Conservation (phyloP, 306 rosid species). For the Medicago truncatula region DNA sequence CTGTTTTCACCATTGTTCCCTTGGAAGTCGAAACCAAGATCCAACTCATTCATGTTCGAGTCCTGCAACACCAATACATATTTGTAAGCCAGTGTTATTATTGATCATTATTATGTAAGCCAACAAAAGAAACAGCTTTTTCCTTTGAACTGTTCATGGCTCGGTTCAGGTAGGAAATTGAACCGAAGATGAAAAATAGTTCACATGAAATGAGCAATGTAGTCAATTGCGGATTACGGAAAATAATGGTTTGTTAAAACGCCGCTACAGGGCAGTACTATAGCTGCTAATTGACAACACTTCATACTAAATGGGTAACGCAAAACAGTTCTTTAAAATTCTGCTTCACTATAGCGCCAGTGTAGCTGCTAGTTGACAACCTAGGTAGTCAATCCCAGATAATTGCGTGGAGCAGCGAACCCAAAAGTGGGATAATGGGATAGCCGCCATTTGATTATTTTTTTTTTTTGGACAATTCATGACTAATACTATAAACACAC, state of each 20-base stretch:
- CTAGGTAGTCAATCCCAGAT: too few species aligned
- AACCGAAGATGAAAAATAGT: background rate
- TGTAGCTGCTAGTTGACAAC: too few species aligned
- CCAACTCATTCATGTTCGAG: constrained; percentile 48
- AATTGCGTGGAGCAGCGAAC: too few species aligned
- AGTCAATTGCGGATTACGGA: background rate
- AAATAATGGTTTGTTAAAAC: background rate
- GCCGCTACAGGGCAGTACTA: background rate
- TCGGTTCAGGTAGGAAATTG: background rate
- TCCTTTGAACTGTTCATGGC: background rate
- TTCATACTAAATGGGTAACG: background rate
- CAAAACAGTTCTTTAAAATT: background rate
- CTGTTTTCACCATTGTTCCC: constrained; percentile 43
- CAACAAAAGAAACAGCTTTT: constrained; percentile 9
- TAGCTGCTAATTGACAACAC: background rate
- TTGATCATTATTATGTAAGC: background rate
- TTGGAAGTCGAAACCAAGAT: constrained; percentile 58
- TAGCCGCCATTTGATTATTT: too few species aligned
- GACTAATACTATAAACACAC: too few species aligned
- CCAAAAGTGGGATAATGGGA: too few species aligned
- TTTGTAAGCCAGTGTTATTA: constrained; percentile 27
- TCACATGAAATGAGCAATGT: background rate
- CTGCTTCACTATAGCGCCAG: too few species aligned
- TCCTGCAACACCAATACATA: constrained; percentile 47
- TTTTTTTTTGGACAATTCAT: too few species aligned